Evolutionary conservation across 192 early-diverging fungal genomes (phyloP), one percentile per base, ranked within the genome.

Genomic region (Nowakowskiella sp.): DNA sequence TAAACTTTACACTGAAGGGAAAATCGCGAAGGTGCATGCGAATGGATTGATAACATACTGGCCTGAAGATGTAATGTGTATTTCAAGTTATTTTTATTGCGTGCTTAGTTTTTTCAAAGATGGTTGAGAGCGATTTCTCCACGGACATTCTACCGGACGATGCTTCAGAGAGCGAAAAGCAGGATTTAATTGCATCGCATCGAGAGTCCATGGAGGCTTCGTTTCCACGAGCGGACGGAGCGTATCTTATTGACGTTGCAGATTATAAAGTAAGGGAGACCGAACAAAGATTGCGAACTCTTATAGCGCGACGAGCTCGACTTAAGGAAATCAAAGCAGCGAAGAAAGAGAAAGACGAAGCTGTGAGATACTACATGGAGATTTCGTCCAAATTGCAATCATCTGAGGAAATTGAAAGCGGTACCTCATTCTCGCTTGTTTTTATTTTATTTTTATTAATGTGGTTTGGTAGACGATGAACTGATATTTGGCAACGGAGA

Each of bases 41-140:
- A 76, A 76, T 48, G 73, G 73, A 0, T 51, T 67, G 36, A 73
- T 73, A 32, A 31, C 19, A 3, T 69, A 71, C 33, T 43, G 44
- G 29, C 42, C 47, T 21, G 59, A 36, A 13, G 19, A 39, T 39
- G 36, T 39, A 39, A 19, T 13, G 13, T 13, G 19, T 19, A 39
- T 13, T 19, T 13, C 13, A 39, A 19, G 36, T 19, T 39, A 19
- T 13, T 39, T 39, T 13, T 13, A 39, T 39, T n/a, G n/a, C n/a
- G n/a, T n/a, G n/a, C n/a, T n/a, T n/a, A n/a, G n/a, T n/a, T n/a
- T n/a, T n/a, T n/a, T n/a, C n/a, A n/a, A n/a, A n/a, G n/a, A n/a
- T n/a, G n/a, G n/a, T n/a, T n/a, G n/a, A n/a, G n/a, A n/a, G n/a
- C n/a, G n/a, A n/a, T n/a, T n/a, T n/a, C n/a, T n/a, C n/a, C n/a